Base-by-base conservation (phyloP, 768 basidiomycete species). In the Pholiota microspora region DNA sequence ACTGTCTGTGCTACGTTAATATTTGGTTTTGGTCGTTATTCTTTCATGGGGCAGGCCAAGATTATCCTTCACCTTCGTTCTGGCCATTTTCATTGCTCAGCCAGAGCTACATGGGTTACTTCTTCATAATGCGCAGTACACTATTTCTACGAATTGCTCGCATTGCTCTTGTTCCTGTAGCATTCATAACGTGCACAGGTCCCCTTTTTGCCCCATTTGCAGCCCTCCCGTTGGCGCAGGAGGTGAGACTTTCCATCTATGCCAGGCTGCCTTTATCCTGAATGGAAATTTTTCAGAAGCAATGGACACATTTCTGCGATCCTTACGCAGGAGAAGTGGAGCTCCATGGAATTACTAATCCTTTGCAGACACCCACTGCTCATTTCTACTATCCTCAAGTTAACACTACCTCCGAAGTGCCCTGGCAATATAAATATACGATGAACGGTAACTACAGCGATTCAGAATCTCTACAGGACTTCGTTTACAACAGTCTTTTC, bases 151-250 rank as follows among this genome's bases (percentile, higher is more conserved):
- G 40, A 23, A 12, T 12, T 8, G 23, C 23, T 24, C 40, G 40
- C 12, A 23, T 50, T 1, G 10, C 36, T 16, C 31, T 58, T 12
- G 23, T 58, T 28, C 57, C 60, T 2, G 15, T 61, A n/a, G 60
- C 51, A 8, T 40, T 55, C 21, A 16, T 58, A 24, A 53, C 56
- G 45, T 61, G 60, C 34, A 15, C 50, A 23, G 57, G 57, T 23
- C 57, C 57, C 10, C 32, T 61, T 13, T 61, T 59, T 34, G 31
- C 57, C 2, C 57, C 60, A 7, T 56, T 58, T 35, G 54, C 54
- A 32, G 60, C 57, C 16, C 55, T 61, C 12, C 51, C 60, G 8
- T 35, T 61, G 7, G 45, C 60, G 9, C 57, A 42, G 40, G 7
- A 23, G 38, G 38, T 23, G 18, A 40, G 38, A 2, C 16, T 40